Evolutionary conservation across 345 rosid species (phyloP).

Genomic region (Garcia nutans): DNA sequence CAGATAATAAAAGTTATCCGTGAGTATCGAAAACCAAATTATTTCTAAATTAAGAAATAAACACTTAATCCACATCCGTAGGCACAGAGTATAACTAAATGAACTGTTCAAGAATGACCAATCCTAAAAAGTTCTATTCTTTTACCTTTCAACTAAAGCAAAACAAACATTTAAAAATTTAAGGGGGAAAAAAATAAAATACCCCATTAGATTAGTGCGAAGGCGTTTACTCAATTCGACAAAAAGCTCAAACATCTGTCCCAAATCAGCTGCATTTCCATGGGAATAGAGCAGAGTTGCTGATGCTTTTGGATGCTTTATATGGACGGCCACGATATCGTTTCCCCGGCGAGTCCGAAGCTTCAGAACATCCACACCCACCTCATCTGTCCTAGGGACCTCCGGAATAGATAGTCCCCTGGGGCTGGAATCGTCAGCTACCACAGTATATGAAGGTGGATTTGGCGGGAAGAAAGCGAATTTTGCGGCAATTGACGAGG

Average conservation of each 20-base stretch:
- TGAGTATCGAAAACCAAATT: background rate
- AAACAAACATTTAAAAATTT: background rate
- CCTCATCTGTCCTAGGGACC: slow-evolving; percentile 57
- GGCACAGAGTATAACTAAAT: background rate
- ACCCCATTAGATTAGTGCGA: slow-evolving; percentile 91
- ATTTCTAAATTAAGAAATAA: background rate
- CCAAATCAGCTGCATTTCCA: slow-evolving; percentile 98
- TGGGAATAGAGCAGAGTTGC: slow-evolving; percentile 85
- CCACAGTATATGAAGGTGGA: slow-evolving; percentile 77
- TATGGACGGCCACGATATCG: slow-evolving; percentile 75
- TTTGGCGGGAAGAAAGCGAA: slow-evolving; percentile 97
- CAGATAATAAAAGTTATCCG: background rate
- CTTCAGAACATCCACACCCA: slow-evolving; percentile 75
- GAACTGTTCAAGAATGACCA: background rate
- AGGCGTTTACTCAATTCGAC: slow-evolving; percentile 81
- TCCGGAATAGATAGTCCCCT: slow-evolving; percentile 56
- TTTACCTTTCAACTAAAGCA: background rate
- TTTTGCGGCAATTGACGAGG: slow-evolving; percentile 94
- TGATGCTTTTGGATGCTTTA: slow-evolving; percentile 69
- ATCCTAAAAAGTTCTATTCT: background rate
- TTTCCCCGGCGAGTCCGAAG: slow-evolving; percentile 73
- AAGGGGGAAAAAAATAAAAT: slow-evolving; percentile 14
- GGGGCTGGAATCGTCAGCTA: slow-evolving; percentile 42
- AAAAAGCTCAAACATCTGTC: slow-evolving; percentile 93
- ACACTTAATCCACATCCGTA: background rate